Base-by-base conservation (phyloP, 1,284 basidiomycete genomes). In the Calocybe gambosa region DNA sequence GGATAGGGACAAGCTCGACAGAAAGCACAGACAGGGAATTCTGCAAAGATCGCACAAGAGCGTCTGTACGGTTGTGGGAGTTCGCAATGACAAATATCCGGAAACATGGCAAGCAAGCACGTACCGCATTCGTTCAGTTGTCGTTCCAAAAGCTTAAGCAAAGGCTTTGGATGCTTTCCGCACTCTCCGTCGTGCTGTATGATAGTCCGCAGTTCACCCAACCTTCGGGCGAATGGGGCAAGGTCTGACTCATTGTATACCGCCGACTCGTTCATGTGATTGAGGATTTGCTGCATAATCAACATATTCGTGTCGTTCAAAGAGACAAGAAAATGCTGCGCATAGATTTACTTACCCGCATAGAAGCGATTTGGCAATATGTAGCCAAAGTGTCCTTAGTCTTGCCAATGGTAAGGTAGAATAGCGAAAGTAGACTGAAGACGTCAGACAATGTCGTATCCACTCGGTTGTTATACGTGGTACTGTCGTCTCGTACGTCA, bases 381-480 rank as follows among this genome's bases (percentile, higher is more conserved):
- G 88, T 90, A 15, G 93, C 93, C 0, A 93, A 92, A 16, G 85
- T 86, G 67, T 96, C 93, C 53, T 85, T 81, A 42, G 89, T 93
- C 72, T 93, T 93, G 39, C 93, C 93, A 55, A 97, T 91, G 28
- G 91, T 92, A 54, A 94, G 79, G 70, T 91, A 95, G 74, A 92
- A 93, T 46, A 93, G 74, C n/a, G 89, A 91, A 39, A 93, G 77
- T 29, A 95, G 74, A 60, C 84, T 87, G 70, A 97, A 96, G 39
- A 95, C 91, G 67, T 97, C 93, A 25, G 90, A 85, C 42, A 97
- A 79, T 12, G 91, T 89, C 4, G 91, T 93, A 66, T 97, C 93
- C 45, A 97, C 74, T 42, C 93, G 77, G 65, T 97, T 97, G 61
- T 87, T 90, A 62, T 84, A 83, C 12, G 79, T 73, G 4, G 79